These are phyloP conservation scores for Alloascoidea hylecoeti DNA, from an alignment of 805 yeast species.

Conservation along the genomic window DNA sequence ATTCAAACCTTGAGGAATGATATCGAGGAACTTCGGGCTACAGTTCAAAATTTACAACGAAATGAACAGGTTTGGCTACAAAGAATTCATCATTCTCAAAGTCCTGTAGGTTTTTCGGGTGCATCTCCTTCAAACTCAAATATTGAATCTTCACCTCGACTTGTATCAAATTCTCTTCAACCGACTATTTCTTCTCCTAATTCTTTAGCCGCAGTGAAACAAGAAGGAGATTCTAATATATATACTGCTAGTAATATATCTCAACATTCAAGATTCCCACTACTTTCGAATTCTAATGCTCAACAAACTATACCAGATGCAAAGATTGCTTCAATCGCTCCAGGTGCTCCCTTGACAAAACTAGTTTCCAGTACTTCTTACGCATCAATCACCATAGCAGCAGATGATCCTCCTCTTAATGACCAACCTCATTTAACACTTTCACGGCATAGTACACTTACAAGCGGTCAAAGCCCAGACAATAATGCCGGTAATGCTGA, in stretches of 20 bases:
- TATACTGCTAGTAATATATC: conserved; percentile 10
- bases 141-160: too few relatives aligned
- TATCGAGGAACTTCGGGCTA: conserved; percentile 63
- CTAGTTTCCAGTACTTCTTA: conserved; percentile 2
- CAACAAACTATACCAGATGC: conserved; percentile 1
- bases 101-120: not conserved
- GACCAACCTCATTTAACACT: conserved; percentile 1
- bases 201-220: conserved; percentile 1
- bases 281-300: not conserved
- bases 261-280: not conserved
- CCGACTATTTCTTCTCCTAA: conserved; percentile 1
- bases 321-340: not conserved
- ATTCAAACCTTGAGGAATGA: conserved; percentile 75
- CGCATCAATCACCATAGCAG: conserved; percentile 2
- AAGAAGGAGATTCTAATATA: conserved; percentile 3
- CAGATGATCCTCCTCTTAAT: not conserved
- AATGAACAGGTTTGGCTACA: conserved; percentile 58
- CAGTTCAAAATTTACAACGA: conserved; percentile 50
- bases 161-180: too few relatives aligned
- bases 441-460: not conserved
- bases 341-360: conserved; percentile 1
- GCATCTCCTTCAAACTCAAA: conserved; percentile 11
- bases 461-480: conserved; percentile 2
- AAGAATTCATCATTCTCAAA: conserved; percentile 30
- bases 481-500: conserved; percentile 32